Evolutionary conservation across 768 basidiomycete genomes (phyloP).

Genomic region (Lentinus tigrinus): DNA sequence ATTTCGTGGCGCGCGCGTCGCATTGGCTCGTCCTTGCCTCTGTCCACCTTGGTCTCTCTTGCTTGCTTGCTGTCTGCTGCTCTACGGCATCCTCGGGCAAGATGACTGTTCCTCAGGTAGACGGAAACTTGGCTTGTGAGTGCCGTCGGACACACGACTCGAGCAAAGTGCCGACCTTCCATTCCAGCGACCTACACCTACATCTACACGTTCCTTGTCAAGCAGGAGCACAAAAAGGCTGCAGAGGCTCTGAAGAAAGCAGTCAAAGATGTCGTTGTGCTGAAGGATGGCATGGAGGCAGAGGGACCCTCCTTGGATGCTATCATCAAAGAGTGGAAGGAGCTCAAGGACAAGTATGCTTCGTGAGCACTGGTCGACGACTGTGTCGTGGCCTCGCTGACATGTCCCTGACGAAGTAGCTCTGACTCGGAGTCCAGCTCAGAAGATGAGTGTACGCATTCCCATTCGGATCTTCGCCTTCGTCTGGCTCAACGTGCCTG

Average conservation of each 20-base stretch:
- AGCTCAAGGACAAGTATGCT: slow-evolving; percentile 17
- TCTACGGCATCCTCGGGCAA: background rate
- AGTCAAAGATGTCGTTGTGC: slow-evolving; percentile 56
- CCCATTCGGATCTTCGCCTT: background rate
- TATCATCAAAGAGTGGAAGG: slow-evolving; percentile 68
- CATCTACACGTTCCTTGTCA: slow-evolving; percentile 70
- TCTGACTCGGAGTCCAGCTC: slow-evolving; percentile 16
- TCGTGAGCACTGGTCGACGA: slow-evolving; percentile 24
- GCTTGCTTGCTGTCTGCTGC: background rate
- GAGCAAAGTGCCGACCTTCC: background rate
- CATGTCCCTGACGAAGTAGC: background rate
- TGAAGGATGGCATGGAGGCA: slow-evolving; percentile 51
- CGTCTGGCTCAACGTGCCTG: background rate
- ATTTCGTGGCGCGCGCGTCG: slow-evolving; percentile 10
- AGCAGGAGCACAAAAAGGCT: slow-evolving; percentile 65
- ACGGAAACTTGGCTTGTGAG: slow-evolving; percentile 18
- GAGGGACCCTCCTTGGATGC: slow-evolving; percentile 59
- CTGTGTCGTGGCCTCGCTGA: background rate
- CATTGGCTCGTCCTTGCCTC: slow-evolving; percentile 7
- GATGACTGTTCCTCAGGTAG: slow-evolving; percentile 10
- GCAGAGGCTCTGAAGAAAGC: slow-evolving; percentile 76
- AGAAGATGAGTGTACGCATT: slow-evolving; percentile 18
- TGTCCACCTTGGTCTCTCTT: background rate
- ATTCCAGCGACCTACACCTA: slow-evolving; percentile 69
- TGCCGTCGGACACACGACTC: background rate